Percentiles rank a stretch among this genome's conserved stretches.
Conservation (phyloP, 2,329 filamentous ascomycete species). For the Ceratocystis eucalypticola region DNA sequence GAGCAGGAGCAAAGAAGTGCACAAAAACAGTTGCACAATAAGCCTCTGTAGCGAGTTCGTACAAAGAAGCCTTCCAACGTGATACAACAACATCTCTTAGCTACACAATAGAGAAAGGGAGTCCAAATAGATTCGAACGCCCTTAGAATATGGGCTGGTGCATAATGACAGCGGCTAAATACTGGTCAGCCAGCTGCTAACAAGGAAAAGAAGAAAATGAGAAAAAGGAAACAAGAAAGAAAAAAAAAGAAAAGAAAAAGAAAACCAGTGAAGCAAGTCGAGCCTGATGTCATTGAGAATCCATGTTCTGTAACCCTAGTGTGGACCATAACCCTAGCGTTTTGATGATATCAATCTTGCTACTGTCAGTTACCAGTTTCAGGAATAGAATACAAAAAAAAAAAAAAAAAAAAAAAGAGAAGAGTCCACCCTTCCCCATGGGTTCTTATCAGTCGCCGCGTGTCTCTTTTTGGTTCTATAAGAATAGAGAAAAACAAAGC, state of each 20-base stretch:
- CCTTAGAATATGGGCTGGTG: neutral
- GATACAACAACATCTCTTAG: neutral
- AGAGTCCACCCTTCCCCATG: no score
- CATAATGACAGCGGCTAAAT: neutral
- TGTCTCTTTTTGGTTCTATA: no score
- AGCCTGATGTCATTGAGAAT: no score
- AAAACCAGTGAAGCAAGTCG: no score
- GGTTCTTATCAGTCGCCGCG: no score
- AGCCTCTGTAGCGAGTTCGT: neutral
- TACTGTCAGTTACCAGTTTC: no score
- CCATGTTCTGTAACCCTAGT: no score
- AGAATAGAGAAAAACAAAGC: neutral
- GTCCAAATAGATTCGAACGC: no score
- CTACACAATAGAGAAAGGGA: no score
- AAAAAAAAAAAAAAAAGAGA: no score
- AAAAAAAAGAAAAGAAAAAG: neutral
- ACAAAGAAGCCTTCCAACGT: neutral
- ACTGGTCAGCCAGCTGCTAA: neutral
- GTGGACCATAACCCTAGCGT: fast-evolving
- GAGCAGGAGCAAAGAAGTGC: neutral
- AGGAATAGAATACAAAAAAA: no score
- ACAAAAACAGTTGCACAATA: neutral
- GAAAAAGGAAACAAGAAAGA: neutral
- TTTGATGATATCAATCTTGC: no score
- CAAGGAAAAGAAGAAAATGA: neutral